Evolutionary conservation across 23 red algal species (phyloP), one percentile per base, ranked within the genome.

Genomic region (Gracilariopsis chorda): DNA sequence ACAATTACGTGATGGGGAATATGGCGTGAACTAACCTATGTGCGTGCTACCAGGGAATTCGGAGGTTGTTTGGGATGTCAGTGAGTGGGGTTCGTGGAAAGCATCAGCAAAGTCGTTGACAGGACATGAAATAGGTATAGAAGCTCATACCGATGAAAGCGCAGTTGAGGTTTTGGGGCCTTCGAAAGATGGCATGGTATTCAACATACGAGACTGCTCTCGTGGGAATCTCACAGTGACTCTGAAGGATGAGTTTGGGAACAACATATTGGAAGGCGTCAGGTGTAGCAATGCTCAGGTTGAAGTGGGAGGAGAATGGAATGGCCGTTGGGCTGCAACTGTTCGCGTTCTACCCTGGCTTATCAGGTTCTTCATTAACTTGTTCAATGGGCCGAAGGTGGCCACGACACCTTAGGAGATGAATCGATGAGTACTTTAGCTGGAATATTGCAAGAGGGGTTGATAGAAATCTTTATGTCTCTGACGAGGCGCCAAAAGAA

Each of bases 241-340:
- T 3, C 28, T 91, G 62, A 34, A 47, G 60, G 74, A 35, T 24
- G 1, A 10, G 17, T 23, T 48, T 35, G 77, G 88, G 6, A 32
- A 69, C 16, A 51, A 35, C 39, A 52, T 91, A 29, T 25, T 91
- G 10, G 59, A 91, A 16, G 23, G 69, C 48, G 35, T 75, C 1
- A 62, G 19, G 32, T 70, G 52, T 51, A n/a, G 27, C 41, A 72
- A 58, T 19, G 88, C 88, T 47, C 88, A 91, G 42, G 75, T 91
- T 8, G 88, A 91, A 62, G 75, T 81, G 41, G 88, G 88, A 20
- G 88, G 88, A 7, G 62, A 91, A 43, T 91, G 88, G 88, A 51
- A 67, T 1, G 65, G 63, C 23, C 48, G 51, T n/a, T 91, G 88
- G 88, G 58, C 47, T 8, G 74, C 56, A 12, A 6, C 32, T 23